phyloP scores from a whole-genome alignment of 1,284 basidiomycete genomes.

The Malassezia vespertilionis region DNA sequence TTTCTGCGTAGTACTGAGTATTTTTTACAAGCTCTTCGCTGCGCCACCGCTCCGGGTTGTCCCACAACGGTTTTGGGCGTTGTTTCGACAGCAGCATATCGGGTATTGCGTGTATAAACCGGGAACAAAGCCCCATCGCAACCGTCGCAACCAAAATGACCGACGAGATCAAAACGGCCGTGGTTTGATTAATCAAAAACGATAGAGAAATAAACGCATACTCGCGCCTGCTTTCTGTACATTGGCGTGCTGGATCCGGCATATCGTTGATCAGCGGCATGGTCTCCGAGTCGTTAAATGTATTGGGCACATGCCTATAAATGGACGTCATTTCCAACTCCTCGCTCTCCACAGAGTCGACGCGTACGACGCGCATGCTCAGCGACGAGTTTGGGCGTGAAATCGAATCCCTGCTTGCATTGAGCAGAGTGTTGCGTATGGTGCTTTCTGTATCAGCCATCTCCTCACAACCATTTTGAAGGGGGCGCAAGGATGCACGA shows the following conservation, averaged over 20 bases:
- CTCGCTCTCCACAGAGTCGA: slow-evolving; percentile 24
- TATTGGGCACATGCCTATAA: slow-evolving; percentile 31
- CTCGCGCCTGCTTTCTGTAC: no score
- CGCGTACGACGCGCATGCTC: slow-evolving; percentile 29
- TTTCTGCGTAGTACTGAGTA: slow-evolving; percentile 54
- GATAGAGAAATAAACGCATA: background rate
- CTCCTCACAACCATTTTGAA: no score
- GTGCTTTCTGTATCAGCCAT: no score
- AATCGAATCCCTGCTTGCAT: background rate
- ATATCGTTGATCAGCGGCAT: background rate
- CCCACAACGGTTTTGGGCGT: slow-evolving; percentile 49
- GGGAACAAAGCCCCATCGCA: slow-evolving; percentile 46
- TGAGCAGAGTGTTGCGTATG: no score
- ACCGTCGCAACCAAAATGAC: slow-evolving; percentile 51
- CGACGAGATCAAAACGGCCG: slow-evolving; percentile 52
- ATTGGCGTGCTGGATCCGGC: no score
- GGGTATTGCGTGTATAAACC: slow-evolving; percentile 24
- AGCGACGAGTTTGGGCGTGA: slow-evolving; percentile 27
- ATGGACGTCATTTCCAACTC: slow-evolving; percentile 27
- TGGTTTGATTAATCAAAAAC: slow-evolving; percentile 50
- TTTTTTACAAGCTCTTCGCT: slow-evolving; percentile 53
- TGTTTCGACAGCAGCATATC: slow-evolving; percentile 6
- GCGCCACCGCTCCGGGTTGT: slow-evolving; percentile 52
- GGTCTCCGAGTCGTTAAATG: slow-evolving; percentile 21
- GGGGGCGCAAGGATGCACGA: no score